These are phyloP conservation scores for Micromonas commoda DNA, from an alignment of 139 green algal species.

Conservation along the genomic window DNA sequence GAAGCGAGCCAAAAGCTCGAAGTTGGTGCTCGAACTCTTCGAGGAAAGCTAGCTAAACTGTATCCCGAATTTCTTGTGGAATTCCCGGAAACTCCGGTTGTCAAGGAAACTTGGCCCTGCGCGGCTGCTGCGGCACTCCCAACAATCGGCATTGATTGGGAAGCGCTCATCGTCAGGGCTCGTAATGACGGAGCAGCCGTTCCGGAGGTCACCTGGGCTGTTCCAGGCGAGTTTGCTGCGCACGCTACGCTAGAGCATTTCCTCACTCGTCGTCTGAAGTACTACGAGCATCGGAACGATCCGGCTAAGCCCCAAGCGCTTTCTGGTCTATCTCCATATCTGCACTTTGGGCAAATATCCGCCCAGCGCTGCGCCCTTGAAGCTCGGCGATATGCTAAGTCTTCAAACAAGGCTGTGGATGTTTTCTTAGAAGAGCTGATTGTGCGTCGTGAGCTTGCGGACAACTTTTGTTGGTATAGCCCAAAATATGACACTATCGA, in stretches of 20 bases:
- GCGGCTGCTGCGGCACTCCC: background rate
- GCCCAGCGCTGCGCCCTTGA: conserved; percentile 75
- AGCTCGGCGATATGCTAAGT: conserved; percentile 47
- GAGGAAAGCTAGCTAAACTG: conserved; percentile 75
- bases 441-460: conserved; percentile 78
- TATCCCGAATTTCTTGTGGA: conserved; percentile 73
- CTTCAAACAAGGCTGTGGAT: conserved; percentile 64
- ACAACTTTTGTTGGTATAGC: conserved; percentile 82
- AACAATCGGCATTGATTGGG: conserved; percentile 60
- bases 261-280: conserved; percentile 59
- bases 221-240: conserved; percentile 1
- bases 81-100: conserved; percentile 2
- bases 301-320: conserved; percentile 54
- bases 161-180: conserved; percentile 64
- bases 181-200: conserved; percentile 28
- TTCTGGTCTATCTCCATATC: conserved; percentile 75
- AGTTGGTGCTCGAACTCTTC: conserved; percentile 78
- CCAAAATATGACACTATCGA: conserved; percentile 80
- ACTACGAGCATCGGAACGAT: conserved; percentile 85
- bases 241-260: conserved; percentile 54
- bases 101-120: background rate
- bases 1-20: conserved; percentile 80
- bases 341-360: conserved; percentile 85
- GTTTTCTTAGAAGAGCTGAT: conserved; percentile 91
- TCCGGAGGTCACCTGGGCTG: conserved; percentile 4